Base-by-base conservation (phyloP, 2,329 filamentous ascomycete species). In the Aspergillus ustus region DNA sequence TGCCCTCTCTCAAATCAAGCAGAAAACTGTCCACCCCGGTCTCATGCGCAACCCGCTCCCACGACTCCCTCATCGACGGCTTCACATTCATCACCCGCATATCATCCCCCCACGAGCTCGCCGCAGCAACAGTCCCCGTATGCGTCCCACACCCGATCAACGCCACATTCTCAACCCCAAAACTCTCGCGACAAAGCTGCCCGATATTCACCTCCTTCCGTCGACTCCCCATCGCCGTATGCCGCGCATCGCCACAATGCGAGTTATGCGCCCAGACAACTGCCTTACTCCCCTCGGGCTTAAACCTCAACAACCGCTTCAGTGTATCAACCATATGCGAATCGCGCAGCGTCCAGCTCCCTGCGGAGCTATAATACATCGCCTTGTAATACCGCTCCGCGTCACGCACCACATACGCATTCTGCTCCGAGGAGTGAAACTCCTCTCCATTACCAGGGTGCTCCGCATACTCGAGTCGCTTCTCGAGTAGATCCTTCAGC, bases 261-360 rank as follows among this genome's bases (percentile, higher is more conserved):
- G 78, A 82, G 61, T 84, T 84, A 64, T 84, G 83, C 28, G 83
- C 83, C 83, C 83, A 86, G 11, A 85, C 79, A 4, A 85, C 77
- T 0, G 80, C 82, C 61, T 83, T 84, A 11, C 72, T 72, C 1
- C 73, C 70, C 1, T 70, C 55, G 1, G 74, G 72, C 37, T 78
- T 78, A 57, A 77, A 73, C 57, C 80, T 73, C 20, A 84, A 69
- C 1, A 84, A 66, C 2, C 82, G 78, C 0, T 70, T 62, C 28
- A 85, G 72, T 0, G 80, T 83, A 19, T 80, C 73, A 62, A 83
- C 83, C 82, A 85, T 84, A 66, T 85, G 82, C 1, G 75, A 75
- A 69, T 84, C 83, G 20, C 83, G 79, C 62, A 83, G 70, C 48
- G 83, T 84, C 82, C 83, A 84, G 15, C 80, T 82, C 31, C 77